Percentiles rank a stretch among this genome's conserved stretches.
Evolutionary conservation across 2,329 filamentous ascomycete species (phyloP).

Genomic region (Sporothrix protearum): DNA sequence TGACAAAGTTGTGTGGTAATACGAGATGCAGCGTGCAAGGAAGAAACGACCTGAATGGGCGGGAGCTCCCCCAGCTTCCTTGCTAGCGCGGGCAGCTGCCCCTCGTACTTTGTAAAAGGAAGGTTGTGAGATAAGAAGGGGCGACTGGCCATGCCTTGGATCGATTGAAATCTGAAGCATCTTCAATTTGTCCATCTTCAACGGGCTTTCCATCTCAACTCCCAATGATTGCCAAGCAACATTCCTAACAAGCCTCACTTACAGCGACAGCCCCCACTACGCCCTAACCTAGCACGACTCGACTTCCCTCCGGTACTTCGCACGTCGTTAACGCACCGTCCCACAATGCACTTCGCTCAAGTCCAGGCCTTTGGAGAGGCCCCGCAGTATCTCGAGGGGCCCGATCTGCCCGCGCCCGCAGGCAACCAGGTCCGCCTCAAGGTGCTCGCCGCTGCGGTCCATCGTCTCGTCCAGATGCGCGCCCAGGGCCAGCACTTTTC

Average conservation of each 20-base stretch:
- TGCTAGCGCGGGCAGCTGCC: not conserved
- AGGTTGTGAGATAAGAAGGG: not conserved
- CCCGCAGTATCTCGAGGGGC: conserved; percentile 22
- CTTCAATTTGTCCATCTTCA: not conserved
- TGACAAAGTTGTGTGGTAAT: not conserved
- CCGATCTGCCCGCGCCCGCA: conserved; percentile 23
- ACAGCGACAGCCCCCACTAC: not conserved
- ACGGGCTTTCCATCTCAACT: too few species aligned
- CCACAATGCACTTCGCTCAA: conserved; percentile 18
- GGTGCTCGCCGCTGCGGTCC: conserved; percentile 50
- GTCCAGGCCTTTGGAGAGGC: conserved; percentile 24
- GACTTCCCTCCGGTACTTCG: not conserved
- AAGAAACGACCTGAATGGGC: not conserved
- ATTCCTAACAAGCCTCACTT: not conserved
- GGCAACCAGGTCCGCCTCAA: conserved; percentile 44
- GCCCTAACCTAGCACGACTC: not conserved
- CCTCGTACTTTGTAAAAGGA: not conserved
- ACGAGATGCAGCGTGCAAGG: not conserved
- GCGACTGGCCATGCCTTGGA: not conserved
- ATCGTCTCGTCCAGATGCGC: conserved; percentile 51
- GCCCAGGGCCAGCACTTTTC: conserved; percentile 55
- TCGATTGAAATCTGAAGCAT: not conserved
- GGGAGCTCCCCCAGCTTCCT: not conserved
- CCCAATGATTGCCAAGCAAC: too few species aligned
- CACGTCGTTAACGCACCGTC: not conserved